Evolutionary conservation across 1,139 yeast genomes (phyloP), one percentile per base, ranked within the genome.

Genomic region (Kodamaea anthophila): DNA sequence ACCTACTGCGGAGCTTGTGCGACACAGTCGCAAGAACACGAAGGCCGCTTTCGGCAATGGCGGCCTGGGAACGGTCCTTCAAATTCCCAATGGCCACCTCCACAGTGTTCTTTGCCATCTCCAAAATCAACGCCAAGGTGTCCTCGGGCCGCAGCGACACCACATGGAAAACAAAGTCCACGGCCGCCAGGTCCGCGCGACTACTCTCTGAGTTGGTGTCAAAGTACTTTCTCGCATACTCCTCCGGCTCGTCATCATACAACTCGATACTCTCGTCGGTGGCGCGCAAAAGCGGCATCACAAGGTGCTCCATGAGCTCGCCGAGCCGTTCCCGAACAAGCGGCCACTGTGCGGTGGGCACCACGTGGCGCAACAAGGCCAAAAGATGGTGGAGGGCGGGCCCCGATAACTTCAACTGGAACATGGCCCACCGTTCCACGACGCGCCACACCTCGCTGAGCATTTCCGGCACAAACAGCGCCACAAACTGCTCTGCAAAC

Each of bases 181-280:
- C 73, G 2, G 96, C 80, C 0, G 95, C 95, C 24, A 76, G 75
- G 46, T 85, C 95, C 0, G 94, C 76, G 9, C 91, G 79, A 28
- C 74, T 71, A 21, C 74, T 69, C 40, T 84, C 94, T 41, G 83
- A 77, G 46, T 74, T 77, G 35, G 77, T 63, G 47, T 79, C 87
- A 41, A 77, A 78, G 45, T 60, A 78, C 41, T 83, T 67, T 58
- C 87, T 69, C 21, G 80, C 67, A 45, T 80, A 82, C 43, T 81
- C 88, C 40, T 77, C 84, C 5, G 82, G 77, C 38, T 81, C 88
- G 38, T 75, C 83, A 43, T 80, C 83, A 45, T 75, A 77, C 32
- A 78, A 56, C 42, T 77, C 84, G 22, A 79, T 58, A 21, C 74
- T 65, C 35, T 68, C 73, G 21, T 68, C 70, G 13, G 60, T 59